Evolutionary conservation across 345 rosid species (phyloP).

Genomic region (Theobroma cacao): DNA sequence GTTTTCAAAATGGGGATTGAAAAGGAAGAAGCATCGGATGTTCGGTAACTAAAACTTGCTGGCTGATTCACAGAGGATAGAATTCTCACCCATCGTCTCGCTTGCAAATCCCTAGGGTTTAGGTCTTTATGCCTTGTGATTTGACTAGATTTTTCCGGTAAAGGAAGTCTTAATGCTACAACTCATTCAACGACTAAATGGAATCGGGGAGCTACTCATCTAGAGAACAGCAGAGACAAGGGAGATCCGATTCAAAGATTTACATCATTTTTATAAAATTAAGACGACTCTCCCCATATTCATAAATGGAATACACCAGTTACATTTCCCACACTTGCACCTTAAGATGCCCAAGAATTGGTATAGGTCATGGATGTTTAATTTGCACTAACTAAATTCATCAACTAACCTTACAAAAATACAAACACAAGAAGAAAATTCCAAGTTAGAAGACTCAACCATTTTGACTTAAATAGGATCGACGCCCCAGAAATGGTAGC

Average conservation of each 20-base stretch:
- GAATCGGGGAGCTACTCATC: not conserved
- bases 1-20: not conserved
- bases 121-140: too few species aligned
- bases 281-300: not conserved
- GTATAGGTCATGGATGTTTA: not conserved
- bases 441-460: not conserved
- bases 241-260: not conserved
- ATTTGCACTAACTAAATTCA: not conserved
- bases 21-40: not conserved
- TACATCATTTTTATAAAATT: not conserved
- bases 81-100: not conserved
- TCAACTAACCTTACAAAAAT: not conserved
- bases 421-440: not conserved
- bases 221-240: not conserved
- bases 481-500: not conserved
- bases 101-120: not conserved
- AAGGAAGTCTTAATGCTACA: not conserved
- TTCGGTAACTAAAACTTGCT: not conserved
- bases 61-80: not conserved
- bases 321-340: conserved; percentile 3
- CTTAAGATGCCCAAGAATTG: not conserved
- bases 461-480: not conserved
- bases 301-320: conserved; percentile 2
- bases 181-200: not conserved
- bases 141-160: not conserved